Evolutionary conservation across 768 basidiomycete genomes (phyloP).

Genomic region (Cubamyces sp.): DNA sequence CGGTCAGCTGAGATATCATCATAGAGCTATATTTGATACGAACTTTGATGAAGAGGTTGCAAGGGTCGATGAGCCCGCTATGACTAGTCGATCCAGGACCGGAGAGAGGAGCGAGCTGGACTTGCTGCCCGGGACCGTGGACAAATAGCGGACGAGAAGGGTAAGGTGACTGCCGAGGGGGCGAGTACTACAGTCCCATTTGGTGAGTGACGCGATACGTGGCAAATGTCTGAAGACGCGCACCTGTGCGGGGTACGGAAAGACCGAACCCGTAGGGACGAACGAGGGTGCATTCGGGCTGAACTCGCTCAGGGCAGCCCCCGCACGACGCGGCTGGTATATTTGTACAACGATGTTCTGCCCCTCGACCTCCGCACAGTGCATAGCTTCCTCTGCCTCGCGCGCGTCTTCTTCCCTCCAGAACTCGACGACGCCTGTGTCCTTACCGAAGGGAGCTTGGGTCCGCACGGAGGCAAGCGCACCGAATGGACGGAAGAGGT

Average conservation of each 20-base stretch:
- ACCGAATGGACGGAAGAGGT: slow-evolving; percentile 83
- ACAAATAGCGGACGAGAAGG: slow-evolving; percentile 60
- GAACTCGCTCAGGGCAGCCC: slow-evolving; percentile 62
- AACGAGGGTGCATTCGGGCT: slow-evolving; percentile 76
- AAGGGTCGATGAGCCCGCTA: slow-evolving; percentile 88
- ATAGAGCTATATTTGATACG: slow-evolving; percentile 24
- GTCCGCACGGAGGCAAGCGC: slow-evolving; percentile 79
- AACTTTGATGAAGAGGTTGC: slow-evolving; percentile 90
- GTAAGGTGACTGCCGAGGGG: slow-evolving; percentile 57
- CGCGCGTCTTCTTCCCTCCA: slow-evolving; percentile 88
- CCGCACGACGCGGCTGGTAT: slow-evolving; percentile 67
- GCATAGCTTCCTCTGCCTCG: slow-evolving; percentile 78
- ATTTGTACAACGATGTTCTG: slow-evolving; percentile 84
- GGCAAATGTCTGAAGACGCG: slow-evolving; percentile 10
- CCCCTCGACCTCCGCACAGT: slow-evolving; percentile 81
- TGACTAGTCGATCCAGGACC: slow-evolving; percentile 85
- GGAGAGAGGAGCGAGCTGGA: slow-evolving; percentile 73
- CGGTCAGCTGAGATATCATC: slow-evolving; percentile 21
- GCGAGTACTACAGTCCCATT: slow-evolving; percentile 57
- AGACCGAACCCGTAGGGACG: slow-evolving; percentile 70
- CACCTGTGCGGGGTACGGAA: slow-evolving; percentile 66
- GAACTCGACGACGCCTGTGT: slow-evolving; percentile 81
- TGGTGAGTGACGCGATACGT: too few species aligned
- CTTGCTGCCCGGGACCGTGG: slow-evolving; percentile 90
- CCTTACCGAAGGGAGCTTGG: slow-evolving; percentile 75